phyloP scores from a whole-genome alignment of 2,329 filamentous ascomycete species.

The Davidsoniella australis region DNA sequence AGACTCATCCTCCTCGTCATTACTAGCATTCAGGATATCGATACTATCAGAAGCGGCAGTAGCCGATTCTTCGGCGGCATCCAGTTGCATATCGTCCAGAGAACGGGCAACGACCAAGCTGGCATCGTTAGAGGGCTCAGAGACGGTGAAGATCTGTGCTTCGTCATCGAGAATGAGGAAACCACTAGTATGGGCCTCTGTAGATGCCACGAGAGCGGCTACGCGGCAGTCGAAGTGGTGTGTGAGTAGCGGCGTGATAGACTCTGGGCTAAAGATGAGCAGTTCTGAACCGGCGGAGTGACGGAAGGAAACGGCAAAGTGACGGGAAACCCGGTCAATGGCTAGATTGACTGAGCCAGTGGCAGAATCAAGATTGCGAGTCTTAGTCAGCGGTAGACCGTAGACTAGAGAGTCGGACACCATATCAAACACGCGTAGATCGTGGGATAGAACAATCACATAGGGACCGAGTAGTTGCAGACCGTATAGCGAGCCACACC shows the following conservation, averaged over 20 bases:
- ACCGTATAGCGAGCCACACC: slow-evolving; percentile 46
- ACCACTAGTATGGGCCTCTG: slow-evolving; percentile 39
- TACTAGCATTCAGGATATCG: slow-evolving; percentile 24
- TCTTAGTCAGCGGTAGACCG: slow-evolving; percentile 29
- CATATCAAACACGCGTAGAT: slow-evolving; percentile 67
- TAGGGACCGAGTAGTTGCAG: slow-evolving; percentile 56
- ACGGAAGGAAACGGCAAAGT: slow-evolving; percentile 46
- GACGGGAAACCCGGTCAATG: slow-evolving; percentile 47
- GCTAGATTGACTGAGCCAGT: slow-evolving; percentile 46
- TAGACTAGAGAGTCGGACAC: slow-evolving; percentile 61
- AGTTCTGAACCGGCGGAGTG: slow-evolving; percentile 34
- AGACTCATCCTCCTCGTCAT: slow-evolving; percentile 20
- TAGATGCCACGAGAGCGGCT: slow-evolving; percentile 36
- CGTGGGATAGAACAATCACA: slow-evolving; percentile 57
- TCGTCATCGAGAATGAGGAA: slow-evolving; percentile 62
- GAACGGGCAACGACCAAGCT: slow-evolving; percentile 36
- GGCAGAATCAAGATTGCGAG: slow-evolving; percentile 28
- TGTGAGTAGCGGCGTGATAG: slow-evolving; percentile 40
- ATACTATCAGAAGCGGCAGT: slow-evolving; percentile 17
- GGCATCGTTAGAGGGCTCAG: slow-evolving; percentile 39
- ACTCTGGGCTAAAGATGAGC: slow-evolving; percentile 48
- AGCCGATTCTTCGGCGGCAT: slow-evolving; percentile 20
- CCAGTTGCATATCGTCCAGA: slow-evolving; percentile 35
- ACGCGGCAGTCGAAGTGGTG: slow-evolving; percentile 40
- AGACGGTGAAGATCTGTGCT: slow-evolving; percentile 50